phyloP scores from a whole-genome alignment of 164 flowering plant species.

The Pachysandra terminalis region DNA sequence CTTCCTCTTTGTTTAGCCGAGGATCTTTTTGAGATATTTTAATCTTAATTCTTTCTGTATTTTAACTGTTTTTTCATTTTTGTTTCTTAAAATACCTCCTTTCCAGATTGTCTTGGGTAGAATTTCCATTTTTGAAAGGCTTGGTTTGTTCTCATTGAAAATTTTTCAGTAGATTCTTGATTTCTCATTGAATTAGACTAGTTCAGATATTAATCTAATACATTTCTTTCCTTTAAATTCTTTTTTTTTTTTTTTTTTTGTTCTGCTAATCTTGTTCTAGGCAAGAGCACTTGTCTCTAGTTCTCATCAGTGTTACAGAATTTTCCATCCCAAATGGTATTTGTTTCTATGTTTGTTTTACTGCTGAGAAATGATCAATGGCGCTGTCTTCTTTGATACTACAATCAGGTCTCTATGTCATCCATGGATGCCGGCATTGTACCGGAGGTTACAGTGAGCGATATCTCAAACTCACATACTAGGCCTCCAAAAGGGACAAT shows the following conservation, averaged over 20 bases:
- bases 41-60: neutral
- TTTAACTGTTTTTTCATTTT: no score
- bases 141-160: no score
- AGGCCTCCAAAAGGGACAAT: slow-evolving; percentile 62
- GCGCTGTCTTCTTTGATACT: neutral
- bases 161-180: no score
- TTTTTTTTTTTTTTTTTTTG: neutral
- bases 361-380: neutral
- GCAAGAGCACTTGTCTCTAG: neutral
- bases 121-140: neutral
- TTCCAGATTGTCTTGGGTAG: neutral
- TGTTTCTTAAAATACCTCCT: neutral
- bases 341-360: neutral
- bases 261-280: neutral
- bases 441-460: slow-evolving; percentile 57
- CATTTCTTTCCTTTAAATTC: no score
- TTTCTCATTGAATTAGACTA: no score
- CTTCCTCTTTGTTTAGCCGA: neutral
- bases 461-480: slow-evolving; percentile 40
- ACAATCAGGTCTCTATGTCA: slow-evolving; percentile 33
- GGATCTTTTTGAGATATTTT: no score
- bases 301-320: neutral
- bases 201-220: no score
- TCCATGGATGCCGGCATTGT: slow-evolving; percentile 70
- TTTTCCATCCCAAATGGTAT: slow-evolving; percentile 3